Conservation (phyloP, 108 stramenopile genomes). For the Conticribra guillardii region DNA sequence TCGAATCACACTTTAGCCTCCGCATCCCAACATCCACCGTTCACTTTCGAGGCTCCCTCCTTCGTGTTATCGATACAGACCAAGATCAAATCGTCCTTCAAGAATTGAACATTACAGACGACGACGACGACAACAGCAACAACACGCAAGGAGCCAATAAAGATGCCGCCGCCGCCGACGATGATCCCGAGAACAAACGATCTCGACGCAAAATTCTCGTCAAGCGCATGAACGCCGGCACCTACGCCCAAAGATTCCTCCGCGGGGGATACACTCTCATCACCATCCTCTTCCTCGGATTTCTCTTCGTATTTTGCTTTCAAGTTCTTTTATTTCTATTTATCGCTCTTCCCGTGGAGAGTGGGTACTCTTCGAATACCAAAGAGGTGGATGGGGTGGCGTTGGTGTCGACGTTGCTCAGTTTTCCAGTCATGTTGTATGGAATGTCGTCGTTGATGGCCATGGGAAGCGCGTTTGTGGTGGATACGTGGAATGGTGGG, state of each 20-base stretch:
- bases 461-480: constrained; percentile 59
- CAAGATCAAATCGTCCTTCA: constrained; percentile 61
- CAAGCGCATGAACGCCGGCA: constrained; percentile 44
- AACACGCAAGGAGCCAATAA: not conserved
- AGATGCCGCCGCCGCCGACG: no score
- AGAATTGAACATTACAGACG: constrained; percentile 36
- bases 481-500: constrained; percentile 49
- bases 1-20: constrained; percentile 64
- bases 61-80: constrained; percentile 50
- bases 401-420: constrained; percentile 49
- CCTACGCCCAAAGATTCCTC: constrained; percentile 40
- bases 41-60: constrained; percentile 44
- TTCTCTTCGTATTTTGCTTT: constrained; percentile 71
- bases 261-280: constrained; percentile 60
- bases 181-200: no score
- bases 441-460: constrained; percentile 62
- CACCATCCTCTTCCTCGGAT: constrained; percentile 59
- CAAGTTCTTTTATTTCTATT: constrained; percentile 64
- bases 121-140: not conserved
- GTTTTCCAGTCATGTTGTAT: constrained; percentile 54
- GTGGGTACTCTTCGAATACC: constrained; percentile 21
- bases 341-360: constrained; percentile 55
- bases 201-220: no score
- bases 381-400: not conserved
- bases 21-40: constrained; percentile 52